Evolutionary conservation across 768 basidiomycete species (phyloP).

Genomic region (Rhodotorula taiwanensis): DNA sequence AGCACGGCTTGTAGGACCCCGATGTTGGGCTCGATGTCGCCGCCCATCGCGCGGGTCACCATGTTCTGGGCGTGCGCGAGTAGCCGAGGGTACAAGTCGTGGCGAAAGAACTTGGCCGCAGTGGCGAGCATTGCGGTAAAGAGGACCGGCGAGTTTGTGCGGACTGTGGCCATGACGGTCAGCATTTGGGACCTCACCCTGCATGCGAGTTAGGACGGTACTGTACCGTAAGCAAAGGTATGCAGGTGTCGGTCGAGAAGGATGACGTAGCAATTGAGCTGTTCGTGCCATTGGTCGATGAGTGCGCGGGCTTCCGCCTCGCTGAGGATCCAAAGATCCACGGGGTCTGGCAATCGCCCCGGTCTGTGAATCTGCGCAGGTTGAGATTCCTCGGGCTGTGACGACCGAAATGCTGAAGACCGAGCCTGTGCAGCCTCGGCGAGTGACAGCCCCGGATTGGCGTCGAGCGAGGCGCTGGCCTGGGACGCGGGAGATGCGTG

Average conservation of each 20-base stretch:
- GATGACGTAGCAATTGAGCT: conserved; percentile 24
- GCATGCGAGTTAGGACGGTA: too few relatives aligned
- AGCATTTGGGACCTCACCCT: too few relatives aligned
- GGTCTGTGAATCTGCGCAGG: neutral
- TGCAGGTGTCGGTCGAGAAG: conserved; percentile 20
- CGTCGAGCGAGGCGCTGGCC: neutral
- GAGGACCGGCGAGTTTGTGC: conserved; percentile 18
- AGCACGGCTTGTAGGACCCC: conserved; percentile 19
- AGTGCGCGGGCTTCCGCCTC: conserved; percentile 5
- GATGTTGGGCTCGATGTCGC: conserved; percentile 9
- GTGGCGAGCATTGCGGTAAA: conserved; percentile 33
- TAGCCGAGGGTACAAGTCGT: conserved; percentile 15
- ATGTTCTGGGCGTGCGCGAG: conserved; percentile 20
- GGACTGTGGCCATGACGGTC: too few relatives aligned
- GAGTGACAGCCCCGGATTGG: conserved; percentile 1
- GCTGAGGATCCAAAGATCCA: conserved; percentile 20
- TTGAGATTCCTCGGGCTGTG: neutral
- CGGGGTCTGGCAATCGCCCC: conserved; percentile 17
- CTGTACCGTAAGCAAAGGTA: conserved; percentile 9
- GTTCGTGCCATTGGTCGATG: conserved; percentile 8
- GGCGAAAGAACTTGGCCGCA: conserved; percentile 31
- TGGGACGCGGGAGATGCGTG: neutral
- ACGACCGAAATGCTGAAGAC: neutral
- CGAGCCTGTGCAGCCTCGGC: conserved; percentile 7
- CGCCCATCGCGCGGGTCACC: conserved; percentile 8